Evolutionary conservation across 192 early-diverging fungal species (phyloP).

Genomic region (Backusella tarrabulga): DNA sequence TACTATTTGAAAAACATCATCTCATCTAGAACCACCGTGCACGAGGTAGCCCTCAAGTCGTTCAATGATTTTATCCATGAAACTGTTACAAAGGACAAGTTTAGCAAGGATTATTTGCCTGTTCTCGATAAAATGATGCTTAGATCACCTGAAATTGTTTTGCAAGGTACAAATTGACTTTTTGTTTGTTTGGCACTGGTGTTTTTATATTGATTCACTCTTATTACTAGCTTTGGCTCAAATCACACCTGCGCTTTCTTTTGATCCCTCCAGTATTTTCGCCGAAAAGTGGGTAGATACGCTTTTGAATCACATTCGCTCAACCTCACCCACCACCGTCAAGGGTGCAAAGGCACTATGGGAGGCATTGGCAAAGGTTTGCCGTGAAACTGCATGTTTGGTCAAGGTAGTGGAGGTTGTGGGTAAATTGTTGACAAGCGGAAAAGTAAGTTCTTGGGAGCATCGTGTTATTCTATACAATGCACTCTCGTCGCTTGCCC

Average conservation of each 20-base stretch:
- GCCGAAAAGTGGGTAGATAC: slow-evolving; percentile 62
- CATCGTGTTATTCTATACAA: slow-evolving; percentile 65
- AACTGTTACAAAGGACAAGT: slow-evolving; percentile 51
- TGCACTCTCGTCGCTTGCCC: slow-evolving; percentile 42
- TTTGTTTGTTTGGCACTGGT: not conserved
- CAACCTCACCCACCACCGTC: slow-evolving; percentile 57
- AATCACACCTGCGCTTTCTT: slow-evolving; percentile 51
- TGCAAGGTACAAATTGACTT: slow-evolving; percentile 43
- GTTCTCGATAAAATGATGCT: slow-evolving; percentile 75
- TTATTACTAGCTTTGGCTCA: slow-evolving; percentile 46
- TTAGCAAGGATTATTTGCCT: slow-evolving; percentile 57
- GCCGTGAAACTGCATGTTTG: slow-evolving; percentile 48
- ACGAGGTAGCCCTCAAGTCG: slow-evolving; percentile 39
- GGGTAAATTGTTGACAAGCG: slow-evolving; percentile 55
- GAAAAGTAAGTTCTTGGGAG: slow-evolving; percentile 63
- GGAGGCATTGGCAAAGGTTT: slow-evolving; percentile 49
- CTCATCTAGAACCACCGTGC: slow-evolving; percentile 53
- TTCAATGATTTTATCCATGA: slow-evolving; percentile 61
- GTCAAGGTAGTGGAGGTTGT: slow-evolving; percentile 59
- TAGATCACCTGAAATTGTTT: slow-evolving; percentile 81
- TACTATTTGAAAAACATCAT: slow-evolving; percentile 57
- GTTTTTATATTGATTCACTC: not conserved
- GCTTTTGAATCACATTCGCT: slow-evolving; percentile 64
- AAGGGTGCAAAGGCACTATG: slow-evolving; percentile 60
- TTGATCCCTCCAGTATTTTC: slow-evolving; percentile 62